A percentile compares a stretch with the other conserved stretches of the same genome.
Evolutionary conservation across 2,329 filamentous ascomycete species (phyloP).

Genomic region (Hirsutella rhossiliensis): DNA sequence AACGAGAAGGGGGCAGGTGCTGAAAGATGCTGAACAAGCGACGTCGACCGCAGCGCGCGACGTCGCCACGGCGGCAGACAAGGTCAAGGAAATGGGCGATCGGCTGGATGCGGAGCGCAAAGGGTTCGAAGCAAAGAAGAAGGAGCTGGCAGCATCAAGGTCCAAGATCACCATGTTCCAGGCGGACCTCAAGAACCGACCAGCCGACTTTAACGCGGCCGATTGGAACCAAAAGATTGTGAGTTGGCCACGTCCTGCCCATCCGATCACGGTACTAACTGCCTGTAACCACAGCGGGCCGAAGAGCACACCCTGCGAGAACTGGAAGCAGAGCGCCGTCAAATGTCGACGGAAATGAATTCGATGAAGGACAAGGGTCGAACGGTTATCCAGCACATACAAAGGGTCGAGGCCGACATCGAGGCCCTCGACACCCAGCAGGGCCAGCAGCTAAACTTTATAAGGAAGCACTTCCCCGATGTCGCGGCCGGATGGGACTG

Average conservation of each 20-base stretch:
- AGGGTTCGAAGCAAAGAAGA: conserved; percentile 35
- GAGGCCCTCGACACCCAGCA: conserved; percentile 57
- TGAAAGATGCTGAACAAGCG: conserved; percentile 41
- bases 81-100: conserved; percentile 28
- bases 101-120: conserved; percentile 39
- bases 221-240: conserved; percentile 65
- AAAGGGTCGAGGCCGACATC: conserved; percentile 34
- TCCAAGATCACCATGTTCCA: conserved; percentile 51
- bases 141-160: conserved; percentile 36
- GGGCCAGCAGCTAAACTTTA: conserved; percentile 58
- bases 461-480: conserved; percentile 50
- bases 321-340: conserved; percentile 29
- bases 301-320: conserved; percentile 45
- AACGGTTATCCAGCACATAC: conserved; percentile 25
- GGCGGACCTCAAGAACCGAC: conserved; percentile 47
- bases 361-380: conserved; percentile 30
- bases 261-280: conserved; percentile 10
- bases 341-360: conserved; percentile 23
- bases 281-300: conserved; percentile 33
- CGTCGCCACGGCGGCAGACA: conserved; percentile 21
- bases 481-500: conserved; percentile 66
- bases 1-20: conserved; percentile 36
- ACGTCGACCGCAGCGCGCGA: conserved; percentile 31
- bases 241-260: conserved; percentile 18
- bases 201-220: conserved; percentile 54